These are phyloP conservation scores for Perilla frutescens DNA, from an alignment of 257 asterid genomes.

Conservation along the genomic window DNA sequence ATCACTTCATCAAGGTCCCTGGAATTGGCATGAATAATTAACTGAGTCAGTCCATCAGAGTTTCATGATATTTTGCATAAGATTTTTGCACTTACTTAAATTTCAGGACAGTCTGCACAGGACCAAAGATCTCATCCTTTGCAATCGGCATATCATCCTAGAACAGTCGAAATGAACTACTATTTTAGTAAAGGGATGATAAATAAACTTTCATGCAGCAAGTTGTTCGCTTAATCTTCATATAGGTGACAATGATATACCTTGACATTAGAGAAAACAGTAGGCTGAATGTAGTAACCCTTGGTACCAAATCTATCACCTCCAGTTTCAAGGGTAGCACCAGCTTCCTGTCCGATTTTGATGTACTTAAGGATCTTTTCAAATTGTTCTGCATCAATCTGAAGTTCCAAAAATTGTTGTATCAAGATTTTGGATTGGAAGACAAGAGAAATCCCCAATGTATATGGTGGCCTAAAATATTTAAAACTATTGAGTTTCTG, in stretches of 20 bases:
- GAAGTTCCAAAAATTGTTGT: slow-evolving; percentile 24
- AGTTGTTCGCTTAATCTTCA: background rate
- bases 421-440: slow-evolving; percentile 30
- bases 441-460: background rate
- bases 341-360: slow-evolving; percentile 64
- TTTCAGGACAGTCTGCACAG: slow-evolving; percentile 85
- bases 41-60: background rate
- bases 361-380: slow-evolving; percentile 76
- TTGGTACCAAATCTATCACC: slow-evolving; percentile 66
- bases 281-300: slow-evolving; percentile 88
- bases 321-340: slow-evolving; percentile 92
- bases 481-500: background rate
- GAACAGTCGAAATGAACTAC: slow-evolving; percentile 15
- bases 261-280: slow-evolving; percentile 88
- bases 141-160: slow-evolving; percentile 94
- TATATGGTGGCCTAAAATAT: background rate
- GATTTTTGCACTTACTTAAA: slow-evolving; percentile 54
- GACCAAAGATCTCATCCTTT: slow-evolving; percentile 92
- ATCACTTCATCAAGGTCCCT: slow-evolving; percentile 81
- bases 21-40: slow-evolving; percentile 18
- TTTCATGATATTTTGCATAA: background rate
- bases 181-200: slow-evolving; percentile 20
- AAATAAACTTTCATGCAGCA: slow-evolving; percentile 1
- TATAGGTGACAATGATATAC: slow-evolving; percentile 41
- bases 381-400: slow-evolving; percentile 80